Base-by-base conservation (phyloP, 176 grass and related monocot genomes). In the Aegilops bicornis region DNA sequence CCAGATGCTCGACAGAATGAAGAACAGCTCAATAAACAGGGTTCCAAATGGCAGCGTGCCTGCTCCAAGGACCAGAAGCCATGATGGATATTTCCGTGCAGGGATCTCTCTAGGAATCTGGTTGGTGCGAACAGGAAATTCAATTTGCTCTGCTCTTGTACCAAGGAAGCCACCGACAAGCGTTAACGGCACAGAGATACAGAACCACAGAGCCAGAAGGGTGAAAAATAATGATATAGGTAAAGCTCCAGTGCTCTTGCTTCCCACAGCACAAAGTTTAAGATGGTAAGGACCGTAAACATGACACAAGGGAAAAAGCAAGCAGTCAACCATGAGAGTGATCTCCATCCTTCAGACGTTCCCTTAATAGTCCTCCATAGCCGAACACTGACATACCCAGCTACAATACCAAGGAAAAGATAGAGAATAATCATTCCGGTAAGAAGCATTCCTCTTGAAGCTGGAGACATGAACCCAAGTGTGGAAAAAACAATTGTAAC, bases 341-440 rank as follows among this genome's bases (percentile, higher is more conserved):
- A 94, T 72, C 84, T 90, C 95, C 95, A 97, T 13, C 86, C 86
- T 40, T 97, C 92, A 2, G 92, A 84, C 4, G 85, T 86, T 15
- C 92, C 94, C 79, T 94, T 97, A 45, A 97, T 85, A 80, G 92
- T 94, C 86, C 86, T 86, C 89, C 90, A 97, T 17, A 92, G 77
- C 4, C 89, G 70, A 79, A 92, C 85, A 65, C 94, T 87, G 22
- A 87, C 87, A 87, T 94, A 92, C 16, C 94, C 94, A 86, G 92
- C 87, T n/a, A 20, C 86, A 52, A 97, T 94, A 36, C 92, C 94
- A 78, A 97, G 89, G 84, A 97, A 90, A 48, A 97, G 87, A 90
- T 94, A 97, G 45, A 97, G 90, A 83, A 97, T 59, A 16, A 97
- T 97, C 92, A 97, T 97, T 42, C 94, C 94, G 8, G 94, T 97